Base-by-base conservation (phyloP, 2,329 filamentous ascomycete species). In the Aspergillus ochraceoroseus region DNA sequence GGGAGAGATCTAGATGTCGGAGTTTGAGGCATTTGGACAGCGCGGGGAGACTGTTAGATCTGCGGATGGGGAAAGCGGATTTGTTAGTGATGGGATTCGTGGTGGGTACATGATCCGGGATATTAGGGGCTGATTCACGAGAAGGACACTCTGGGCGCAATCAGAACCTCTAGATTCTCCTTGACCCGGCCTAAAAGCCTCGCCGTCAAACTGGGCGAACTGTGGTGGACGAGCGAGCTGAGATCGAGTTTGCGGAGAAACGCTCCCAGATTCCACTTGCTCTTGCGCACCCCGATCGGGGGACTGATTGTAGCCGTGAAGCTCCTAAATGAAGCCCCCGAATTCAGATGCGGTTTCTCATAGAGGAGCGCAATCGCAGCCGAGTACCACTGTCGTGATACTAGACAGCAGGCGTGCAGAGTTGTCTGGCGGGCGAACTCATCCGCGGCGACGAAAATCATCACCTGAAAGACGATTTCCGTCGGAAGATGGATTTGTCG, bases 91-190 rank as follows among this genome's bases (percentile, higher is more conserved):
- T 32, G 5, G 8, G n/a, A n/a, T n/a, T n/a, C n/a, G n/a, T n/a
- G n/a, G n/a, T n/a, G n/a, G n/a, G n/a, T n/a, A 9, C 14, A 5
- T 6, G 22, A 23, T 29, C 4, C 3, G 14, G n/a, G 9, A 13
- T 9, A 32, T 23, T 7, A 17, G 13, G n/a, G 8, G 25, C 12
- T 9, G 6, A 60, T 68, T 56, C 51, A 71, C 67, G 72, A 72
- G 51, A 82, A 81, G 3, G 72, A 73, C 3, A 73, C 68, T 44
- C 75, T 74, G 1, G 79, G 79, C 1, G 78, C 76, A 32, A 73
- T 57, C 53, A 81, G 80, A n/a, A 62, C 57, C 46, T 73, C 65
- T 12, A 82, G 55, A 2, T 64, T 70, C 4, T 61, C 57, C 46
- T 76, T 79, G 1, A 75, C 70, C 34, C 75, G 65, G 15, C 73